phyloP scores from a whole-genome alignment of 805 yeast genomes.

The Starmerella sp. region DNA sequence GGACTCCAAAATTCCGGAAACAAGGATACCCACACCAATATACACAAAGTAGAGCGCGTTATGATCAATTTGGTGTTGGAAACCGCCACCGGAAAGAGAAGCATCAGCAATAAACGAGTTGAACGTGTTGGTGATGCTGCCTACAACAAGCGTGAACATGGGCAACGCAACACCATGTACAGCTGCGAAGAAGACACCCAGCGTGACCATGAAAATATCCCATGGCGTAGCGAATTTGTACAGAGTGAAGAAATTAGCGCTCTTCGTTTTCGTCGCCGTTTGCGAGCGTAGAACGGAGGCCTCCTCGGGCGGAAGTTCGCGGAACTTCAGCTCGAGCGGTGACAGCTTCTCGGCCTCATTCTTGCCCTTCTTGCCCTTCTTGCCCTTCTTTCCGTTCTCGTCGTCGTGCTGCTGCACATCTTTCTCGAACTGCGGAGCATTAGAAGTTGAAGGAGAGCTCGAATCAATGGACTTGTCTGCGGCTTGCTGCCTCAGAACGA shows the following conservation, averaged over 20 bases:
- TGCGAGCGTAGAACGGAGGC: constrained; percentile 30
- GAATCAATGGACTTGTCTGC: neutral
- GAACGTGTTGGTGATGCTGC: constrained; percentile 32
- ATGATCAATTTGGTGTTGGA: constrained; percentile 30
- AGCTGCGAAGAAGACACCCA: constrained; percentile 29
- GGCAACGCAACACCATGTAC: constrained; percentile 35
- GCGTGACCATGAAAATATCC: constrained; percentile 25
- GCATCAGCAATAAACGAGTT: constrained; percentile 25
- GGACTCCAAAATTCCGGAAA: constrained; percentile 28
- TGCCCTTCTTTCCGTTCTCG: neutral
- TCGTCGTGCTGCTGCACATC: neutral
- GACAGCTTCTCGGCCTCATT: constrained; percentile 4
- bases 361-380: neutral
- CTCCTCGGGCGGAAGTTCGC: constrained; percentile 25
- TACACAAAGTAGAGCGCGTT: constrained; percentile 33
- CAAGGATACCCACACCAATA: constrained; percentile 32
- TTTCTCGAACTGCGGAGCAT: neutral
- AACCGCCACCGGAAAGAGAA: constrained; percentile 22
- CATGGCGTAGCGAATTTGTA: constrained; percentile 29
- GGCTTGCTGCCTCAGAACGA: neutral
- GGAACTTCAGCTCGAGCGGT: constrained; percentile 14
- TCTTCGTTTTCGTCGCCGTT: constrained; percentile 19
- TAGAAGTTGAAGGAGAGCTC: neutral
- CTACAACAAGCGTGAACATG: constrained; percentile 34
- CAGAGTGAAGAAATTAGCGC: constrained; percentile 25